phyloP scores from a whole-genome alignment of 768 basidiomycete species.

The Termitomyces sp. region DNA sequence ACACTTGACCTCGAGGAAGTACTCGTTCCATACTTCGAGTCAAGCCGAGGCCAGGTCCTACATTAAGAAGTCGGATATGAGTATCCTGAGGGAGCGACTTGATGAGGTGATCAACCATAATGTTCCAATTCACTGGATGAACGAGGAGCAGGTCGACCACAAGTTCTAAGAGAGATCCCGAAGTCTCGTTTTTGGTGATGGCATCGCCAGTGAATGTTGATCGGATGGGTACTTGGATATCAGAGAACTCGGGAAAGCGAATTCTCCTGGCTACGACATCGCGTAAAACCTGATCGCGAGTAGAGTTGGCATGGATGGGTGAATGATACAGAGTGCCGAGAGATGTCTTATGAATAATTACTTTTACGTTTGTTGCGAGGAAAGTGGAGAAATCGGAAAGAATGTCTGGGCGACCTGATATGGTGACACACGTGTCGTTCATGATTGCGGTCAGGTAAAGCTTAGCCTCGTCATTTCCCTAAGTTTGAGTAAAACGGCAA shows the following conservation, averaged over 20 bases:
- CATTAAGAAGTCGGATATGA: constrained; percentile 39
- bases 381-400: constrained; percentile 39
- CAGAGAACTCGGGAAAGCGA: constrained; percentile 43
- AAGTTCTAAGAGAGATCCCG: constrained; percentile 34
- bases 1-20: constrained; percentile 20
- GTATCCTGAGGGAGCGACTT: constrained; percentile 18
- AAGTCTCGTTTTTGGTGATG: constrained; percentile 20
- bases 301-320: constrained; percentile 24
- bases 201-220: constrained; percentile 42
- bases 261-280: constrained; percentile 46
- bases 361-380: constrained; percentile 27
- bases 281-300: constrained; percentile 37
- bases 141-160: constrained; percentile 49
- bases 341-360: constrained; percentile 38
- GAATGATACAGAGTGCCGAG: constrained; percentile 56
- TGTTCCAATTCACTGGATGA: constrained; percentile 53
- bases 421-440: constrained; percentile 44
- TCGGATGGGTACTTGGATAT: constrained; percentile 47
- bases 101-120: constrained; percentile 31
- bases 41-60: constrained; percentile 45
- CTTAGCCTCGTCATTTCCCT: constrained; percentile 16
- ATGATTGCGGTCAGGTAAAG: constrained; percentile 52
- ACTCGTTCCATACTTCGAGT: constrained; percentile 35
- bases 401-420: constrained; percentile 56
- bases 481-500: constrained; percentile 6